Conservation (phyloP, 257 asterid genomes). For the Nicotiana benthamiana region DNA sequence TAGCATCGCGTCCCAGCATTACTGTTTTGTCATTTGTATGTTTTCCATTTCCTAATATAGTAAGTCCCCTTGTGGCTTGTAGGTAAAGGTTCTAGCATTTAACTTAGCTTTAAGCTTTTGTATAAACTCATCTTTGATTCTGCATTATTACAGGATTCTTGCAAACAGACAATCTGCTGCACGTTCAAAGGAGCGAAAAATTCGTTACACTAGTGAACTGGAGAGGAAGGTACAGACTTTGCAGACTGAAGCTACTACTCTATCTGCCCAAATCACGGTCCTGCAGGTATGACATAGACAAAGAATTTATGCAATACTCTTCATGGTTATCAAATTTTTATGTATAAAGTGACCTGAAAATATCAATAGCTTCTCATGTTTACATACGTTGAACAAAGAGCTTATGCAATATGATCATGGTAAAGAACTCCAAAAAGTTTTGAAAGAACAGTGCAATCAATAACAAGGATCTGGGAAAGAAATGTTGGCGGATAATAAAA, state of each 20-base stretch:
- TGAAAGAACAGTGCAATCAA: neutral
- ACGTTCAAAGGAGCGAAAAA: conserved; percentile 84
- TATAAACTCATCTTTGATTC: neutral
- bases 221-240: conserved; percentile 94
- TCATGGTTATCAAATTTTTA: neutral
- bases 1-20: neutral
- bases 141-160: conserved; percentile 55
- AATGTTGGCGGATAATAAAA: neutral
- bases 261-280: conserved; percentile 79
- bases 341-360: neutral
- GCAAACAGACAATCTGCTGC: conserved; percentile 98
- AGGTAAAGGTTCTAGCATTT: neutral
- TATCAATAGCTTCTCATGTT: neutral
- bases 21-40: neutral
- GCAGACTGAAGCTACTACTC: conserved; percentile 83
- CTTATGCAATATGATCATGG: neutral
- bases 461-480: neutral
- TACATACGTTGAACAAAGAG: neutral
- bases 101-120: neutral
- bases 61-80: neutral
- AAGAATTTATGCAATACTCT: neutral
- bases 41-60: neutral
- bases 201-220: conserved; percentile 70
- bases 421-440: neutral
- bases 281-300: conserved; percentile 47